Conservation (phyloP, 2,329 filamentous ascomycete species). For the Dactylella cylindrospora region DNA sequence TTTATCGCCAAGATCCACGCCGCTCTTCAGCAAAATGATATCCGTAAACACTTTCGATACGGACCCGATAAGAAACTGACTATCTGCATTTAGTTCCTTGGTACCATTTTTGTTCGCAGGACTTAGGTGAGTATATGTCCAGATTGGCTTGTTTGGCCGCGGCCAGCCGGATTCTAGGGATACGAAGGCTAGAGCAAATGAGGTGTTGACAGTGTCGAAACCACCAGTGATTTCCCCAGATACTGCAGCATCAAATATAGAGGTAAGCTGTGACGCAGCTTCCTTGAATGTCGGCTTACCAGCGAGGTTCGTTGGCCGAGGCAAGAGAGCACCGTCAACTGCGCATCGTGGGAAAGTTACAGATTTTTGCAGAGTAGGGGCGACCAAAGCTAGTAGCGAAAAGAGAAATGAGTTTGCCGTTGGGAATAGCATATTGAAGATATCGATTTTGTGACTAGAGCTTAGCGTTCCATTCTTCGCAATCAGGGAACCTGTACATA, state of each 20-base stretch:
- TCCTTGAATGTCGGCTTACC: conserved; percentile 49
- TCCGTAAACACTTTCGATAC: conserved; percentile 54
- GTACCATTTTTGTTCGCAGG: conserved; percentile 52
- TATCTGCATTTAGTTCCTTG: conserved; percentile 50
- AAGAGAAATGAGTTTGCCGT: background rate
- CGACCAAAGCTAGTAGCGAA: background rate
- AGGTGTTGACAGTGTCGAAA: conserved; percentile 52
- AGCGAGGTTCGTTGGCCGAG: conserved; percentile 50
- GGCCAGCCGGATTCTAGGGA: conserved; percentile 50
- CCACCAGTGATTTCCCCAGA: conserved; percentile 51
- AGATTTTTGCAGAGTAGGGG: background rate
- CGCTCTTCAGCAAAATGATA: conserved; percentile 52
- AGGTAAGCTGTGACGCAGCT: conserved; percentile 50
- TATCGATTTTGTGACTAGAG: too few relatives aligned
- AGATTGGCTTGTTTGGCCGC: conserved; percentile 48
- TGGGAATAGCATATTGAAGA: conserved; percentile 4
- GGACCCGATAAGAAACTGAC: conserved; percentile 55
- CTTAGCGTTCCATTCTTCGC: too few relatives aligned
- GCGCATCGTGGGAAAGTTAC: background rate
- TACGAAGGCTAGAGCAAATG: conserved; percentile 46
- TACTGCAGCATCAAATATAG: conserved; percentile 50
- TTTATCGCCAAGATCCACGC: conserved; percentile 50
- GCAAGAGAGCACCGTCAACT: conserved; percentile 47
- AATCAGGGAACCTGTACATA: too few relatives aligned
- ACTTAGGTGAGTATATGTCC: conserved; percentile 55